A percentile compares a stretch with the other conserved stretches of the same genome.
Conservation (phyloP, 1,284 basidiomycete species). For the Vanrija humicola region DNA sequence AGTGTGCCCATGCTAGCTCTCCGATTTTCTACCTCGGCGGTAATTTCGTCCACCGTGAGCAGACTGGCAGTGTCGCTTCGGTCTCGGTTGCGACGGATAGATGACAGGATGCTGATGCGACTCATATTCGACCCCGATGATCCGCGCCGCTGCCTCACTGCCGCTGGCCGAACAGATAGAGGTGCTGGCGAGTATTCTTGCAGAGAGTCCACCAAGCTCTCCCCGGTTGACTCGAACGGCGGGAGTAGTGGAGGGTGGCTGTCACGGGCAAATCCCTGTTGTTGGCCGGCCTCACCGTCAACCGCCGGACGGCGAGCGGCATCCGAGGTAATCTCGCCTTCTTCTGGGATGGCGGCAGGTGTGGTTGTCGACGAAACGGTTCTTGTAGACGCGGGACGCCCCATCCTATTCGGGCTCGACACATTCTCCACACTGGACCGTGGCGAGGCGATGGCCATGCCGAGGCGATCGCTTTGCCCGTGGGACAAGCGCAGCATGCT, state of each 20-base stretch:
- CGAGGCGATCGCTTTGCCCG: constrained; percentile 18
- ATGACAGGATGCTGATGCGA: constrained; percentile 73
- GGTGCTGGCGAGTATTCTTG: constrained; percentile 48
- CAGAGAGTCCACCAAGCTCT: constrained; percentile 72
- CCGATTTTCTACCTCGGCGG: constrained; percentile 88
- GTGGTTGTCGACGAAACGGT: constrained; percentile 19
- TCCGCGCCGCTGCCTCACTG: constrained; percentile 51
- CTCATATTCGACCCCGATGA: constrained; percentile 53
- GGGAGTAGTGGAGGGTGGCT: constrained; percentile 61
- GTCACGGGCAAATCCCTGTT: constrained; percentile 16
- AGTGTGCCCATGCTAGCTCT: constrained; percentile 54
- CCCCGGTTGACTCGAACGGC: constrained; percentile 71
- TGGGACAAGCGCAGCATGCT: constrained; percentile 63
- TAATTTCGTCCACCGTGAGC: constrained; percentile 96
- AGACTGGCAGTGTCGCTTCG: constrained; percentile 83
- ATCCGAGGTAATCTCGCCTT: constrained; percentile 19
- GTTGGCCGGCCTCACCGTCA: constrained; percentile 28
- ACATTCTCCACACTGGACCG: constrained; percentile 7
- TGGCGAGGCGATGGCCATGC: neutral
- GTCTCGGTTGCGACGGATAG: constrained; percentile 73
- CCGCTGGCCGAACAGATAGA: constrained; percentile 27
- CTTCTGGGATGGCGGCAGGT: constrained; percentile 39
- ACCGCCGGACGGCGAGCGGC: constrained; percentile 17
- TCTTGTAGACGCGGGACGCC: constrained; percentile 22
- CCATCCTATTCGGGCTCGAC: constrained; percentile 18